These are phyloP conservation scores for Tolypocladium guangdongense DNA, from an alignment of 2,329 filamentous ascomycete genomes.

Conservation along the genomic window DNA sequence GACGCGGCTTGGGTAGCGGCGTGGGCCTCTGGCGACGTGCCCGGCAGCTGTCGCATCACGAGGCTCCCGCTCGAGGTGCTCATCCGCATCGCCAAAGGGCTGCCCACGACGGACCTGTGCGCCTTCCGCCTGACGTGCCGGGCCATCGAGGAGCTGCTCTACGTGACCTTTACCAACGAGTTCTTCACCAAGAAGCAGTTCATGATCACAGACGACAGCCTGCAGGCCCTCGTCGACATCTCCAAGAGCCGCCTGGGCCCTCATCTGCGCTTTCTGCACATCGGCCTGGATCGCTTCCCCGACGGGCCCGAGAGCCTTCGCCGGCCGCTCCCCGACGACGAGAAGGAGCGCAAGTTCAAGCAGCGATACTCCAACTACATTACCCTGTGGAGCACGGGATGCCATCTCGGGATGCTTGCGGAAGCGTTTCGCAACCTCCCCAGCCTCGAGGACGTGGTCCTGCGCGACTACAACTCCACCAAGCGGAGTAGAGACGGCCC, in stretches of 20 bases:
- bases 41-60: slow-evolving; percentile 12
- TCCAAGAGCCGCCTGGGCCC: slow-evolving; percentile 32
- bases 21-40: background rate
- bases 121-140: slow-evolving; percentile 44
- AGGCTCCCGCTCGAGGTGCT: slow-evolving; percentile 49
- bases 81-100: slow-evolving; percentile 37
- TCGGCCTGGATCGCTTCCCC: slow-evolving; percentile 17
- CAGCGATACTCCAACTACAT: slow-evolving; percentile 11
- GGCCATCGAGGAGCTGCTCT: slow-evolving; percentile 39
- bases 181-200: slow-evolving; percentile 59
- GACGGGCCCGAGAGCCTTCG: slow-evolving; percentile 2
- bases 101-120: slow-evolving; percentile 45
- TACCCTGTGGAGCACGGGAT: slow-evolving; percentile 29
- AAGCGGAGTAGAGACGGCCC: slow-evolving; percentile 38
- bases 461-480: slow-evolving; percentile 46
- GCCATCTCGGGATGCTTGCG: slow-evolving; percentile 40
- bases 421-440: slow-evolving; percentile 43
- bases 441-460: slow-evolving; percentile 43
- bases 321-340: slow-evolving; percentile 4
- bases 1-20: background rate
- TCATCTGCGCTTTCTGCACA: slow-evolving; percentile 25
- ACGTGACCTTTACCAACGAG: slow-evolving; percentile 44
- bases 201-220: slow-evolving; percentile 46
- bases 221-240: slow-evolving; percentile 42
- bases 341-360: slow-evolving; percentile 7